Evolutionary conservation across 192 early-diverging fungal species (phyloP), one percentile per base, ranked within the genome.

Genomic region (Linnemannia zychae): DNA sequence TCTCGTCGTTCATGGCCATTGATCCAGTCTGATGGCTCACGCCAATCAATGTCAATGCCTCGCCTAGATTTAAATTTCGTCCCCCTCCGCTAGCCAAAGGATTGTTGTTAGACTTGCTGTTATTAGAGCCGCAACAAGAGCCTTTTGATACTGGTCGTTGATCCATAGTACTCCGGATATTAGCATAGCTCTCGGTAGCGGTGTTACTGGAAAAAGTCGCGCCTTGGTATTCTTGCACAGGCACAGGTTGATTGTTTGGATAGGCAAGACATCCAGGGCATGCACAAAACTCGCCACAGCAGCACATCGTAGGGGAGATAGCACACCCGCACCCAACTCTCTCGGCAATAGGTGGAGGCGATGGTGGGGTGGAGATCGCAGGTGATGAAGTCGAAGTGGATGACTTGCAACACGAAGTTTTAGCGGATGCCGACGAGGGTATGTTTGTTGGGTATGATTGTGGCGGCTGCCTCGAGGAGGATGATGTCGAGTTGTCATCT

Each of bases 241-340:
- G 20, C 17, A 63, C n/a, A 57, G 40, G 38, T 46, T 74, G 71
- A 57, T 81, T 85, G 74, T 71, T 79, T 17, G 83, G 83, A 16
- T 79, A 85, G 46, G 83, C 77, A 46, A 85, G 77, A 53, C 83
- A 85, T 34, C 83, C 83, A 24, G 83, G 83, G 13, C 83, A 85
- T 18, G 83, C 83, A 60, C 83, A 85, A 0, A 76, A 28, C 68
- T 85, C 83, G 37, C 83, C 83, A 57, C 83, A 85, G 50, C 83
- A 85, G 38, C 83, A 85, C 83, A 79, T 85, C 40, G 48, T 85
- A n/a, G 82, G 67, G 5, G 83, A 79, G 36, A 85, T 73, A 57
- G 76, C 71, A 52, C 83, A 85, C 0, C 83, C 83, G 17, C 83
- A 85, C 6, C 83, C 83, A 33, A 4, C 46, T 18, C 60, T 33